phyloP scores from a whole-genome alignment of 345 rosid genomes.

The Eucalyptus cloeziana region DNA sequence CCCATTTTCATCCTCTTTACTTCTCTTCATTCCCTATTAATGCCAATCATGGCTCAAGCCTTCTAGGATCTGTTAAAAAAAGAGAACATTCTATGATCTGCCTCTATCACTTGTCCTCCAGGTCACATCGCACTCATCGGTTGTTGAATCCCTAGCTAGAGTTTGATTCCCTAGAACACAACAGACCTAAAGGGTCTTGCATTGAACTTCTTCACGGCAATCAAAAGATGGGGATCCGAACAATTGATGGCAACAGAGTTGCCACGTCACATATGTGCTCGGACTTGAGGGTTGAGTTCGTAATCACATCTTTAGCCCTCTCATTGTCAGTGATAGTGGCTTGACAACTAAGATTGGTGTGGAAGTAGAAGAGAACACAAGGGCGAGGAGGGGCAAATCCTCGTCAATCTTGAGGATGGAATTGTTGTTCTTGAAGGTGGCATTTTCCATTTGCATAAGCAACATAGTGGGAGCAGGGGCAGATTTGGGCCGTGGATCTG shows the following conservation, averaged over 20 bases:
- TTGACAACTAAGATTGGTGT: slow-evolving; percentile 11
- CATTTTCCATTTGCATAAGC: slow-evolving; percentile 52
- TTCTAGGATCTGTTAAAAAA: neutral
- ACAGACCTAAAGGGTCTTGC: slow-evolving; percentile 54
- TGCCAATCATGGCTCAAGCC: neutral
- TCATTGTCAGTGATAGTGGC: slow-evolving; percentile 17
- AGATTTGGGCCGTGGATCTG: slow-evolving; percentile 65
- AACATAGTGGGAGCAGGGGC: slow-evolving; percentile 71
- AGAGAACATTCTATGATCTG: neutral
- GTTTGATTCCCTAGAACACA: slow-evolving; percentile 57
- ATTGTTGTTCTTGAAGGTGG: slow-evolving; percentile 62
- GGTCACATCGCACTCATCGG: neutral
- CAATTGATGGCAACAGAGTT: slow-evolving; percentile 39
- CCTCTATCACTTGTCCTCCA: neutral
- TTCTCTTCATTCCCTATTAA: neutral
- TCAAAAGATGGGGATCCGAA: slow-evolving; percentile 63
- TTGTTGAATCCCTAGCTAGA: slow-evolving; percentile 56
- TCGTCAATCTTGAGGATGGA: slow-evolving; percentile 74
- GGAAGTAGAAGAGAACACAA: slow-evolving; percentile 3
- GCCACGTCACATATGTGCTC: neutral
- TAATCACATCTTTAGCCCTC: slow-evolving; percentile 10
- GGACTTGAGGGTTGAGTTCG: slow-evolving; percentile 11
- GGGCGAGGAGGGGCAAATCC: slow-evolving; percentile 21
- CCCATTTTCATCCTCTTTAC: neutral
- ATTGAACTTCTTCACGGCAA: slow-evolving; percentile 61